phyloP scores from a whole-genome alignment of 1,139 yeast genomes.

The Yamadazyma trypodendri region DNA sequence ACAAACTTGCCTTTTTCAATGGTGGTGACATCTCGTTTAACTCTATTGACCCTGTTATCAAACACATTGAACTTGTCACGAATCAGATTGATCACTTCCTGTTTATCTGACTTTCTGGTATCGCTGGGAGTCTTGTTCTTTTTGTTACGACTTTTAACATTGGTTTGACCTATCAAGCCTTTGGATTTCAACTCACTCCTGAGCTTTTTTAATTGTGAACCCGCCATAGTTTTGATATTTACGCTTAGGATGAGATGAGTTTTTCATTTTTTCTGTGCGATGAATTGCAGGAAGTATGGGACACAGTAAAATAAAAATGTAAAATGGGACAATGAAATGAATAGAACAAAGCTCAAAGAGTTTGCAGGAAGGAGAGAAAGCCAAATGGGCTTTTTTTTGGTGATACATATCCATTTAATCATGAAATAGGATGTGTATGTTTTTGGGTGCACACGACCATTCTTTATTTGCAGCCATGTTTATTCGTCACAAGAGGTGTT shows the following conservation, averaged over 20 bases:
- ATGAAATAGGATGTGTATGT: too few relatives aligned
- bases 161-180: slow-evolving; percentile 83
- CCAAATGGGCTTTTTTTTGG: too few relatives aligned
- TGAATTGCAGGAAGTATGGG: too few relatives aligned
- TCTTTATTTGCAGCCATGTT: neutral
- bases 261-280: slow-evolving; percentile 5
- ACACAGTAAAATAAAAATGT: too few relatives aligned
- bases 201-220: slow-evolving; percentile 82
- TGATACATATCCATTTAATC: too few relatives aligned
- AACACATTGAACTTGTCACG: slow-evolving; percentile 87
- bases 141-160: slow-evolving; percentile 53
- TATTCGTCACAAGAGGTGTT: too few relatives aligned
- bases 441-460: neutral
- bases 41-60: slow-evolving; percentile 70
- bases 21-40: slow-evolving; percentile 64
- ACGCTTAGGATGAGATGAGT: slow-evolving; percentile 8
- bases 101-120: slow-evolving; percentile 65
- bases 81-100: slow-evolving; percentile 55
- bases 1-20: slow-evolving; percentile 53
- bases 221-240: slow-evolving; percentile 58
- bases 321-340: too few relatives aligned
- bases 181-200: slow-evolving; percentile 73
- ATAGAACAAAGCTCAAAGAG: too few relatives aligned
- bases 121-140: slow-evolving; percentile 59
- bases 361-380: too few relatives aligned